Base-by-base conservation (phyloP, 2,329 filamentous ascomycete genomes). In the Sodiomyces alkalinus region DNA sequence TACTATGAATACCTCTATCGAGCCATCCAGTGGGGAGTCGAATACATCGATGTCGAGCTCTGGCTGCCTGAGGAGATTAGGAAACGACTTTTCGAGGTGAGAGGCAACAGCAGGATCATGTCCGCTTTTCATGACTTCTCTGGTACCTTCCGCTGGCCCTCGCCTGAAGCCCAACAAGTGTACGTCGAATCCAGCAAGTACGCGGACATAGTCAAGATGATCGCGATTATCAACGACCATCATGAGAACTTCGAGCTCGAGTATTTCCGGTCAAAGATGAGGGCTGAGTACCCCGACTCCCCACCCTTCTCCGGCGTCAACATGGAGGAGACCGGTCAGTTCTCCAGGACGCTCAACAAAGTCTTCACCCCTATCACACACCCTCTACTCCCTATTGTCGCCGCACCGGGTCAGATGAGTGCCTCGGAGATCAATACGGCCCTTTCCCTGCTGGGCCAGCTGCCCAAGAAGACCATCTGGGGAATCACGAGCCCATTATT, bases 111-210 rank as follows among this genome's bases (percentile, higher is more conserved):
- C 43, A 78, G 76, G 39, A 83, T 92, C 51, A 85, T 92, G 59
- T 87, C 81, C n/a, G 82, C 83, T 9, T 90, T 87, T 44, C 83
- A 92, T 48, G 82, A 90, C 55, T 87, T 87, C 44, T 85, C 80
- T 0, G 80, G 81, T 2, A 75, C 62, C 1, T 87, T 87, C 62
- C 80, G 76, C 43, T 92, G 82, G 82, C 77, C 78, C 1, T 81
- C 80, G 0, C 54, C 67, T 6, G 67, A 79, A 39, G 81, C 81
- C 2, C 70, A 80, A 42, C 58, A 67, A 8, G 64, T 87, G 4
- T 92, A 86, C 41, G 59, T 70, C 33, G 67, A 75, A 39, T 81
- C 78, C 7, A 68, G 69, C 26, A 69, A 71, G 33, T 83, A 85
- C 40, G 78, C 79, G 26, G 81, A 92, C 48, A 81, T 92, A 32